These are phyloP conservation scores for Psilocybe cubensis DNA, from an alignment of 768 basidiomycete genomes.

Conservation along the genomic window DNA sequence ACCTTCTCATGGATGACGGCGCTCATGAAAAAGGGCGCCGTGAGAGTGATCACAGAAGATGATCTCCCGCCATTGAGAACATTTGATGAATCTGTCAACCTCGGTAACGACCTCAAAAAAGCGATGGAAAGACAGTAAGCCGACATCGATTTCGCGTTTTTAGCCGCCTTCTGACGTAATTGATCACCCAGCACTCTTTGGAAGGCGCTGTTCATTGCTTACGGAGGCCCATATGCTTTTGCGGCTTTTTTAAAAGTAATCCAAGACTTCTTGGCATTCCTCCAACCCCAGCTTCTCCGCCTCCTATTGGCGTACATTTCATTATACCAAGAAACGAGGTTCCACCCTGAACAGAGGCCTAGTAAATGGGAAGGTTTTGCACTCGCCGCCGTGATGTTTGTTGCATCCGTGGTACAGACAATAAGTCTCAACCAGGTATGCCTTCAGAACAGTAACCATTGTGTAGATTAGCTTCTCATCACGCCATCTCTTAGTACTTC, in stretches of 20 bases:
- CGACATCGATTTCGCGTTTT: background rate
- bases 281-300: conserved; percentile 87
- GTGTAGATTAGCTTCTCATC: background rate
- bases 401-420: conserved; percentile 78
- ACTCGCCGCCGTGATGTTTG: conserved; percentile 81
- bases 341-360: conserved; percentile 32
- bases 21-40: conserved; percentile 70
- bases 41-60: conserved; percentile 75
- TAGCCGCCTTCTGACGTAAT: background rate
- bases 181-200: conserved; percentile 69
- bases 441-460: background rate
- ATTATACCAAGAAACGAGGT: conserved; percentile 62
- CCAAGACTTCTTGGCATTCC: conserved; percentile 82
- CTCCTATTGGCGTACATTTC: conserved; percentile 83
- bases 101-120: conserved; percentile 62
- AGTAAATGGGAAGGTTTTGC: conserved; percentile 68
- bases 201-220: conserved; percentile 75
- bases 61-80: conserved; percentile 80
- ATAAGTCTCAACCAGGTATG: conserved; percentile 77
- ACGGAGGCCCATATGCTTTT: conserved; percentile 72
- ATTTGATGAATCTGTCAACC: conserved; percentile 68
- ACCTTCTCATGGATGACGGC: conserved; percentile 89
- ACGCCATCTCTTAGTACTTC: conserved; percentile 67
- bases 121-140: conserved; percentile 68
- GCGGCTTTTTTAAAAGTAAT: conserved; percentile 71